Evolutionary conservation across 345 rosid species (phyloP), one percentile per base, ranked within the genome.

Genomic region (Mercurialis annua): DNA sequence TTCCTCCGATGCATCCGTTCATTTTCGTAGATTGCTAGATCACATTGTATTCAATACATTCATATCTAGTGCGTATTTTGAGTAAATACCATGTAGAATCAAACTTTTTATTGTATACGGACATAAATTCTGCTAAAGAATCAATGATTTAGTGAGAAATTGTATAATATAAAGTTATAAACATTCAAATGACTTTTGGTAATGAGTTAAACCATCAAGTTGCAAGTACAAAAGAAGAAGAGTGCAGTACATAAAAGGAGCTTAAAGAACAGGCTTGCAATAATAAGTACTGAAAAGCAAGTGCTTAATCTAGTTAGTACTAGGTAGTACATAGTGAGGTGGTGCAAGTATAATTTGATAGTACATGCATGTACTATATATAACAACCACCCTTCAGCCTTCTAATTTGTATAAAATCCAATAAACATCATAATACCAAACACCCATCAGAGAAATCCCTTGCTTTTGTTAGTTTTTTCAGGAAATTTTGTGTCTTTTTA

Each of bases 291-390:
- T 8, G 8, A 7, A 9, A 18, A n/a, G 26, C n/a, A 49, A 9
- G 17, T 27, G 46, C 54, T 10, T 7, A 64, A 29, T 30, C 16
- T 23, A 6, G 23, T 33, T 10, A 51, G 33, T 38, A 58, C 26
- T 18, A 31, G 20, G 70, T 44, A 77, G 81, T 77, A 81, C 84
- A 80, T 6, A 42, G 38, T 48, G 27, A 17, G 59, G 56, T 7
- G 29, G 54, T 29, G 40, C 67, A 43, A n/a, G 60, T 33, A 52
- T 70, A 66, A 62, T 14, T 18, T 56, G 69, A 49, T 62, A 68
- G 81, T 74, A 80, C 77, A 69, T 43, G 18, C 16, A 14, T 54
- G 81, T 77, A 72, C 77, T 62, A 31, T 31, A 6, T 6, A n/a
- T 18, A 16, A 16, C 18, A 26, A 54, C 12, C 1, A 17, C 2